Base-by-base conservation (phyloP, 2,329 filamentous ascomycete species). In the Cordyceps tenuipes region DNA sequence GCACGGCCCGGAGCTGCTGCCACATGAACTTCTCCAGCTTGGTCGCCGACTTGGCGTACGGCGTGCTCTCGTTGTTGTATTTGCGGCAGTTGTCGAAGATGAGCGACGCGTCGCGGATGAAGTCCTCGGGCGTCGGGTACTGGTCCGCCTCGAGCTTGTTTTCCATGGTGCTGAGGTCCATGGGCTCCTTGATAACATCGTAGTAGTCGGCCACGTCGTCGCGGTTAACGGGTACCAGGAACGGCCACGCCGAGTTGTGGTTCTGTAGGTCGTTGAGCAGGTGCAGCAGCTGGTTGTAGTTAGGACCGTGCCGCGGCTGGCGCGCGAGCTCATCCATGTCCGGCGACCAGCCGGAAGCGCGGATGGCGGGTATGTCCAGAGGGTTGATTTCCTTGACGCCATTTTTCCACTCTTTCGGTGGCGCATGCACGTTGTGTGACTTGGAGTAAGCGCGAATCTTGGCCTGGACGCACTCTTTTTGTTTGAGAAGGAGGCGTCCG, bases 141-240 rank as follows among this genome's bases (percentile, higher is more conserved):
- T 93, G 84, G 74, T 97, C 94, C 44, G 91, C 90, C 69, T 97
- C 92, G 64, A 97, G 87, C 74, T 96, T 96, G 66, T 85, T 86
- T 74, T 97, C 94, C 93, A 99, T 97, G 21, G 92, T 97, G 52
- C 84, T 87, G 52, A 97, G 79, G 70, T 97, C 94, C 94, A 99
- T 99, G 41, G 94, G 94, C 72, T 96, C 89, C 70, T 92, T 92
- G 78, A 99, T 99, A 63, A 97, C 92, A 62, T 96, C 91, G 77
- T 97, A 97, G 76, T 99, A 99, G 72, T 99, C 94, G n/a, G 91
- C 86, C 0, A 99, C 94, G 66, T 97, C 94, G 68, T 99, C 94
- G 65, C 88, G 87, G 71, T 95, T 97, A 65, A 99, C 94, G 0
- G 94, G 93, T 29, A 91, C 84, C 36, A 94, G 82, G 78, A 99